Conservation (phyloP, 1,139 yeast species). For the Kurtzmaniella natalensis region DNA sequence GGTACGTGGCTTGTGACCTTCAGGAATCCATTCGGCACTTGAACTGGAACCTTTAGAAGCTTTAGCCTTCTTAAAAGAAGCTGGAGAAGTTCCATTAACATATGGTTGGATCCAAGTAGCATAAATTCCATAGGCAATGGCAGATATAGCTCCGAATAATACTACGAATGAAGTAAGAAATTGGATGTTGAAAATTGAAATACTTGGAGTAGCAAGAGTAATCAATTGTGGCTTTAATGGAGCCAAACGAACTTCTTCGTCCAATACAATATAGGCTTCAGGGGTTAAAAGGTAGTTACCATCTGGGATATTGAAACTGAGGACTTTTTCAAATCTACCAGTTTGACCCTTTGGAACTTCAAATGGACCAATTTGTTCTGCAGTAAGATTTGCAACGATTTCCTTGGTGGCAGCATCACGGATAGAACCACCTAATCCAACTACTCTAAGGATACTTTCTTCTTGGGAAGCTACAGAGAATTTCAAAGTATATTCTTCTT, state of each 20-base stretch:
- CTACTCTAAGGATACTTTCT: slow-evolving; percentile 44
- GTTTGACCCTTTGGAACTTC: slow-evolving; percentile 47
- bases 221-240: slow-evolving; percentile 59
- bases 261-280: slow-evolving; percentile 48
- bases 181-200: slow-evolving; percentile 72
- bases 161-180: slow-evolving; percentile 59
- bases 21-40: slow-evolving; percentile 27
- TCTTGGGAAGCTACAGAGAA: slow-evolving; percentile 60
- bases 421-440: slow-evolving; percentile 75
- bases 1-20: slow-evolving; percentile 26
- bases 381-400: slow-evolving; percentile 57
- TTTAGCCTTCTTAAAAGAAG: slow-evolving; percentile 13
- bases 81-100: slow-evolving; percentile 35
- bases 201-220: slow-evolving; percentile 56
- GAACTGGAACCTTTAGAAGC: slow-evolving; percentile 18
- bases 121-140: slow-evolving; percentile 46
- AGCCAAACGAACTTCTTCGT: slow-evolving; percentile 51
- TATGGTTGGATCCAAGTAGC: slow-evolving; percentile 41
- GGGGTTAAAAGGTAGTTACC: slow-evolving; percentile 61
- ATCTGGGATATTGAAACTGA: slow-evolving; percentile 55
- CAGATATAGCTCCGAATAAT: slow-evolving; percentile 46
- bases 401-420: slow-evolving; percentile 52
- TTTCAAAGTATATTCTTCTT: slow-evolving; percentile 50
- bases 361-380: slow-evolving; percentile 62
- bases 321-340: slow-evolving; percentile 42